Base-by-base conservation (phyloP, 768 basidiomycete species). In the Boletellus ananiceps region DNA sequence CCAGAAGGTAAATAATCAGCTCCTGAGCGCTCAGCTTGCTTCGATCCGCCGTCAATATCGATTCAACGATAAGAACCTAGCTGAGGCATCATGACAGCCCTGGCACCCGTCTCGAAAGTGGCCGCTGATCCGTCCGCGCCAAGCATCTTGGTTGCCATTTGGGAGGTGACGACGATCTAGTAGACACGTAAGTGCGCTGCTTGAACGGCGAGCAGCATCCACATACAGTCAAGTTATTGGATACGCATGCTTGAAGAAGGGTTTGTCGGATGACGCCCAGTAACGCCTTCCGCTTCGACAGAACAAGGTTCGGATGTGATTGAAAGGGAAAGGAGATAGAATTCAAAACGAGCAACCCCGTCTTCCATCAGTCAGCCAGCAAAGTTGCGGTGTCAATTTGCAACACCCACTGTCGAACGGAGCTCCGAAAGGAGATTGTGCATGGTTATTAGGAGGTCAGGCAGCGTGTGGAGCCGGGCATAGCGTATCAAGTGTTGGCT, bases 321-420 rank as follows among this genome's bases (percentile, higher is more conserved):
- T 88, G 84, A 51, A 89, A 83, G 2, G 81, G 80, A 57, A 81
- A 84, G 19, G 81, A 82, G 25, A 89, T 71, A 3, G 83, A 85
- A 60, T 79, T 82, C 39, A 89, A 65, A 23, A 86, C 77, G 11
- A 90, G 72, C 14, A 88, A 69, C 2, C 77, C 72, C 32, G 73
- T 73, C 86, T 57, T 51, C 41, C 31, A 50, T 50, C 36, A 38
- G 19, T 63, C 46, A 63, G 54, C 16, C 42, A 18, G 46, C 43
- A 19, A 38, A 40, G 29, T 32, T 15, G 45, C 32, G 43, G 35
- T 42, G 29, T 23, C 18, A 50, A 61, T 57, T 56, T 55, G 47
- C 43, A 49, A 48, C 54, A 48, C 68, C 46, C 53, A 86, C 84
- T 52, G 76, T 72, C 33, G 79, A 69, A 50, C 70, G 69, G 16